Percentiles rank a stretch among this genome's conserved stretches.
Evolutionary conservation across 2,329 filamentous ascomycete genomes (phyloP).

Genomic region (Furcasterigmium furcatum): DNA sequence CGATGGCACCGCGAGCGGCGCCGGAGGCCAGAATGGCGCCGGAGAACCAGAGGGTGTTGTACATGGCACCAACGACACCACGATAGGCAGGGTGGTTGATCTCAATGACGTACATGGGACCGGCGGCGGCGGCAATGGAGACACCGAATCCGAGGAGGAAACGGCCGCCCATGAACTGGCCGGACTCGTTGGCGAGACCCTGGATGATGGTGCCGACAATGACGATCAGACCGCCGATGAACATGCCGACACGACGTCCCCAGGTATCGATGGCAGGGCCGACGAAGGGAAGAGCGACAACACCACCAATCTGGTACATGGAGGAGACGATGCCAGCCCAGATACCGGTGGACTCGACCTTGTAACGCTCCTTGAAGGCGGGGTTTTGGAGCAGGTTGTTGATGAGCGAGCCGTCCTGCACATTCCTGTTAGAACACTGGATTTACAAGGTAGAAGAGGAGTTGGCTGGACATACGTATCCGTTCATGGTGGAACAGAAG

Average conservation of each 20-base stretch:
- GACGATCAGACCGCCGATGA: conserved; percentile 37
- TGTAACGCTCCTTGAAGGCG: conserved; percentile 46
- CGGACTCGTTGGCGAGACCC: conserved; percentile 22
- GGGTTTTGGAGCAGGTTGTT: conserved; percentile 49
- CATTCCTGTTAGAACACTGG: conserved; percentile 24
- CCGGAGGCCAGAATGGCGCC: conserved; percentile 50
- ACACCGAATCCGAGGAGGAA: conserved; percentile 60
- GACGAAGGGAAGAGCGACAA: conserved; percentile 41
- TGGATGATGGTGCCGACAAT: conserved; percentile 43
- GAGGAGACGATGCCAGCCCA: conserved; percentile 32
- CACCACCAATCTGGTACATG: conserved; percentile 45
- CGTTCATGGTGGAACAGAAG: conserved; percentile 49
- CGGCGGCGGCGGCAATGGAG: conserved; percentile 40
- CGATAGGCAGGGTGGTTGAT: conserved; percentile 43
- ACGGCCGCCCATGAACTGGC: no score
- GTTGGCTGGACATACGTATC: conserved; percentile 48
- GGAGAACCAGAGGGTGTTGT: conserved; percentile 42
- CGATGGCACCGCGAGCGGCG: conserved; percentile 39
- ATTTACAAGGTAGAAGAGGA: conserved; percentile 20
- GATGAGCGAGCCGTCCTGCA: conserved; percentile 49
- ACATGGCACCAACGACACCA: conserved; percentile 35
- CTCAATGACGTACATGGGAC: conserved; percentile 45
- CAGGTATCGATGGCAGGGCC: conserved; percentile 43
- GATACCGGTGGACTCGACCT: conserved; percentile 39
- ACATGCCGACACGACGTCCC: conserved; percentile 42